Evolutionary conservation across 164 flowering plant genomes (phyloP).

Genomic region (Magnolia changhungtana): DNA sequence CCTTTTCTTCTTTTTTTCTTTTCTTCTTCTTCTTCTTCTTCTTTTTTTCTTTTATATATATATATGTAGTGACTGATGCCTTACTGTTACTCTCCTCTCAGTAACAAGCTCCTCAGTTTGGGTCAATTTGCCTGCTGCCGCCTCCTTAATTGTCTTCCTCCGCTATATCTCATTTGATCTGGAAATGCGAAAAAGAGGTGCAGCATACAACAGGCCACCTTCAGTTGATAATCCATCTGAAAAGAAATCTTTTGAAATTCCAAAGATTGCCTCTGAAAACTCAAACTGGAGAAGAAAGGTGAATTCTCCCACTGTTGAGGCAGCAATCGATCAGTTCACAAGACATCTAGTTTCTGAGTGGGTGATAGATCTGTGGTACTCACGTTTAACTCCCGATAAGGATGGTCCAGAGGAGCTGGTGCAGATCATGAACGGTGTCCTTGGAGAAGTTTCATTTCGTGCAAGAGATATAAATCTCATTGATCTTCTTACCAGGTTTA

Average conservation of each 20-base stretch:
- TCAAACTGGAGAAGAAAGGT: slow-evolving; percentile 83
- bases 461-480: slow-evolving; percentile 80
- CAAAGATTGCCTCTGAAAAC: slow-evolving; percentile 31
- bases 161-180: slow-evolving; percentile 80
- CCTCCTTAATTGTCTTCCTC: slow-evolving; percentile 54
- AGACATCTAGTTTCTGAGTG: slow-evolving; percentile 86
- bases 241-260: slow-evolving; percentile 39
- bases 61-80: background rate
- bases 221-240: slow-evolving; percentile 22
- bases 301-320: slow-evolving; percentile 88
- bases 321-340: slow-evolving; percentile 87
- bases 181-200: slow-evolving; percentile 73
- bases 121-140: slow-evolving; percentile 80
- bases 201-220: slow-evolving; percentile 45
- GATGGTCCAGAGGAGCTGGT: slow-evolving; percentile 96
- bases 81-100: slow-evolving; percentile 27
- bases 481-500: slow-evolving; percentile 89
- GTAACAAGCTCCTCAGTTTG: slow-evolving; percentile 96
- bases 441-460: slow-evolving; percentile 85
- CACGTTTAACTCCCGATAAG: slow-evolving; percentile 80
- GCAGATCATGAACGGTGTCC: slow-evolving; percentile 66
- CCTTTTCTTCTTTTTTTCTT: background rate
- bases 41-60: background rate
- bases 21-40: background rate
- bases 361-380: slow-evolving; percentile 96